These are phyloP conservation scores for Monilinia polystroma DNA, from an alignment of 2,329 filamentous ascomycete species.

Conservation along the genomic window DNA sequence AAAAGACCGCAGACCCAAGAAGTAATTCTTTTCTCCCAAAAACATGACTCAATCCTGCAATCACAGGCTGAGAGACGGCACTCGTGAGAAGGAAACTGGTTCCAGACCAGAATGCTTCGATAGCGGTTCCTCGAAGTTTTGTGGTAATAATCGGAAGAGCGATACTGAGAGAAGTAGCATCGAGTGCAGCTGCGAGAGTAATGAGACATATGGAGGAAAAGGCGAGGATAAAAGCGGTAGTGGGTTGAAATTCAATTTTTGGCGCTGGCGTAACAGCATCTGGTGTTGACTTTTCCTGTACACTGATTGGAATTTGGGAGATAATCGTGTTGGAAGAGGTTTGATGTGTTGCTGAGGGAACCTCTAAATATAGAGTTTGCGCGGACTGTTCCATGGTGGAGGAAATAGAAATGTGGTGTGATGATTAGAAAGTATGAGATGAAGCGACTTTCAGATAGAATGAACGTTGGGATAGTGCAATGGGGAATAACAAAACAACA, in stretches of 20 bases:
- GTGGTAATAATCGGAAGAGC: constrained; percentile 56
- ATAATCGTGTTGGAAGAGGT: too few species aligned
- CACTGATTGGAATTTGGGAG: too few species aligned
- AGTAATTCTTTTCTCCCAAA: too few species aligned
- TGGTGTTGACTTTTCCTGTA: too few species aligned
- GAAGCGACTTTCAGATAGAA: not conserved
- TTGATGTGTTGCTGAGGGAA: not conserved
- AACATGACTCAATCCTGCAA: constrained; percentile 43
- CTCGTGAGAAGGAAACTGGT: constrained; percentile 68
- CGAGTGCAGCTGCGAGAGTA: constrained; percentile 61
- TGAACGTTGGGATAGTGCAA: not conserved
- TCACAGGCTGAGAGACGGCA: constrained; percentile 57
- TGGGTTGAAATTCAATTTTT: too few species aligned
- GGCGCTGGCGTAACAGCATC: too few species aligned
- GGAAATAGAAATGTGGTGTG: not conserved
- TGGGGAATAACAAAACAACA: not conserved
- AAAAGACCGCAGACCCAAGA: too few species aligned
- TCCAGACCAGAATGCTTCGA: constrained; percentile 69
- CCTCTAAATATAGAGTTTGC: not conserved
- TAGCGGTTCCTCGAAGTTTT: constrained; percentile 52
- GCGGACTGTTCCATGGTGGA: not conserved
- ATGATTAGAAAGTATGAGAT: not conserved
- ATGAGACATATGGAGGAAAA: constrained; percentile 36
- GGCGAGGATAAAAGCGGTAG: too few species aligned
- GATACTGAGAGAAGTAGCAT: constrained; percentile 64